Evolutionary conservation across 257 asterid species (phyloP).

Genomic region (Nemophila menziesii): DNA sequence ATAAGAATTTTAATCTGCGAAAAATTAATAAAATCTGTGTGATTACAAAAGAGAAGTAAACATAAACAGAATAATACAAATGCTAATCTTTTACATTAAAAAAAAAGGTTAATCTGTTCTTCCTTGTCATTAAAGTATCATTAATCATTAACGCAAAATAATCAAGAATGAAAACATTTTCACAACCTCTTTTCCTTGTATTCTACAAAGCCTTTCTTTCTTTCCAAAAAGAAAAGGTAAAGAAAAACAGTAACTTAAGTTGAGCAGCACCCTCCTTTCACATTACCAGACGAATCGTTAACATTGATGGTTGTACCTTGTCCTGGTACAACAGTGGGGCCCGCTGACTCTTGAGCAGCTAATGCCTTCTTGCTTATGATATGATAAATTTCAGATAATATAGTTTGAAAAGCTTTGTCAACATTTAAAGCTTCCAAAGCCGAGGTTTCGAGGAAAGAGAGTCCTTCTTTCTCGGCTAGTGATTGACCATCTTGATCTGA

Average conservation of each 20-base stretch:
- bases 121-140: neutral
- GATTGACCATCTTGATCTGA: conserved; percentile 52
- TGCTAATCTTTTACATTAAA: too few relatives aligned
- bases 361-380: conserved; percentile 73
- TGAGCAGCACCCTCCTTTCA: conserved; percentile 59
- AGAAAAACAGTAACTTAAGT: conserved; percentile 21
- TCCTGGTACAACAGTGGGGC: conserved; percentile 39
- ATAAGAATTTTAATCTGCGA: too few relatives aligned
- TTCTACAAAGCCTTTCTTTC: conserved; percentile 24
- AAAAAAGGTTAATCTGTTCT: neutral
- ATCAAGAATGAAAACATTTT: conserved; percentile 12
- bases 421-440: conserved; percentile 60
- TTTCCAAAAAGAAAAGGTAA: conserved; percentile 9
- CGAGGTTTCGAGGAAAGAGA: conserved; percentile 69
- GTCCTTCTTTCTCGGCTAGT: conserved; percentile 77
- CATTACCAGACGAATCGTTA: conserved; percentile 34
- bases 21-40: too few relatives aligned
- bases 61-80: neutral
- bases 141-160: neutral
- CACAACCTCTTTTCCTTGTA: conserved; percentile 16
- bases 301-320: conserved; percentile 66
- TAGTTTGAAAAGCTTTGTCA: conserved; percentile 62
- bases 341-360: conserved; percentile 74
- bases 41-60: too few relatives aligned
- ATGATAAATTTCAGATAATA: conserved; percentile 55